Evolutionary conservation across 495 filamentous ascomycete genomes (phyloP), one percentile per base, ranked within the genome.

Genomic region (Saxispiralis lemnorum): DNA sequence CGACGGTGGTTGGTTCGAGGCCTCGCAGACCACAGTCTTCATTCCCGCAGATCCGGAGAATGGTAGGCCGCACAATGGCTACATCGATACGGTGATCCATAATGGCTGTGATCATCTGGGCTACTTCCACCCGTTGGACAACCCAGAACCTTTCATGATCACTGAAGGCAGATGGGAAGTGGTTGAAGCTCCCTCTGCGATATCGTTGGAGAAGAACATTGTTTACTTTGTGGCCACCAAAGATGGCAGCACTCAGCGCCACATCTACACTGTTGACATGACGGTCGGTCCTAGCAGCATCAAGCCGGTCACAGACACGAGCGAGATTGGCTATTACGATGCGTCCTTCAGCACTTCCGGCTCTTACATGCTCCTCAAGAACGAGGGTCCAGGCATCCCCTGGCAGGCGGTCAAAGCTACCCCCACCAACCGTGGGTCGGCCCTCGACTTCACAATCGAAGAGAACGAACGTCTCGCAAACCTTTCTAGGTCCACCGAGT

Each of bases 1-100:
- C 6, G 89, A 97, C 59, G 87, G 88, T 11, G 89, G 89, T 35
- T 97, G 89, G 89, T 89, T 96, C 49, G 89, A 97, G 60, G 82
- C 94, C 31, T 81, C 85, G 1, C 76, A 96, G 51, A 71, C 76
- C 21, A 95, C 89, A 2, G 72, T 66, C 45, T 93, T 79, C 54
- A 79, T 97, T 41, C 92, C 89, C 7, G 81, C 85, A 2, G 80
- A 93, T 57, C 74, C 81, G 31, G 51, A 59, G 17, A 86, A 82
- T 49, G 83, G 83, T 13, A 76, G 89, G 10, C 66, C 68, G 31
- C 60, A 86, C 16, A 83, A 92, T 57, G 89, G 89, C 3, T 97
- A 97, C 55, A 75, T 97, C 47, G 89, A 97, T 61, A 87, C 82
- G 0, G 65, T 97, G 34, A 81, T 95, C 43, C 66, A 88, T 55